Evolutionary conservation across 129 eudicot species (phyloP).

Genomic region (Ambrosia trifida): DNA sequence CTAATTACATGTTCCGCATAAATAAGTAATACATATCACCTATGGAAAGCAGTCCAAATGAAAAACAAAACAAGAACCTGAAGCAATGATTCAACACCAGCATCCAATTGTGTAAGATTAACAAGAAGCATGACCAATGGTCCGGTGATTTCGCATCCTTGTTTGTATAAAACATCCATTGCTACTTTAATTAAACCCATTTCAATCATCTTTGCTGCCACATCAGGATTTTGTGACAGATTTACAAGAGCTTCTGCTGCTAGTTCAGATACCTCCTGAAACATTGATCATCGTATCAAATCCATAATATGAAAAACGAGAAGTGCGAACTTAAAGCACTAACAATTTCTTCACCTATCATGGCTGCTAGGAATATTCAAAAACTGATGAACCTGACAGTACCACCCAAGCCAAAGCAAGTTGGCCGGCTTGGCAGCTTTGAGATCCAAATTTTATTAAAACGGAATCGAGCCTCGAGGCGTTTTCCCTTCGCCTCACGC

Average conservation of each 20-base stretch:
- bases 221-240: conserved; percentile 65
- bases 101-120: conserved; percentile 53
- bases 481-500: too few species aligned
- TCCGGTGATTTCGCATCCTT: conserved; percentile 1
- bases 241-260: conserved; percentile 84
- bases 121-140: conserved; percentile 33
- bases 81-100: conserved; percentile 87
- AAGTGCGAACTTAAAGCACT: neutral
- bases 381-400: neutral
- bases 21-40: conserved; percentile 6
- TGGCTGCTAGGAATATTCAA: neutral
- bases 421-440: neutral
- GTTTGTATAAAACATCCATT: conserved; percentile 4
- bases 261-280: conserved; percentile 90
- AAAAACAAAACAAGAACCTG: conserved; percentile 49
- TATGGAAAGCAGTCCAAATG: neutral
- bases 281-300: neutral
- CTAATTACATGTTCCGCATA: conserved; percentile 42
- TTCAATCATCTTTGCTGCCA: conserved; percentile 71
- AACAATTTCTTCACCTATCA: neutral
- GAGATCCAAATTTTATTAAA: too few species aligned
- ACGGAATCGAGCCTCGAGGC: too few species aligned
- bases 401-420: neutral
- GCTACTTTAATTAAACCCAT: conserved; percentile 37
- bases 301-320: neutral